These are phyloP conservation scores for Candida gigantensis DNA, from an alignment of 1,139 yeast genomes.

Conservation along the genomic window DNA sequence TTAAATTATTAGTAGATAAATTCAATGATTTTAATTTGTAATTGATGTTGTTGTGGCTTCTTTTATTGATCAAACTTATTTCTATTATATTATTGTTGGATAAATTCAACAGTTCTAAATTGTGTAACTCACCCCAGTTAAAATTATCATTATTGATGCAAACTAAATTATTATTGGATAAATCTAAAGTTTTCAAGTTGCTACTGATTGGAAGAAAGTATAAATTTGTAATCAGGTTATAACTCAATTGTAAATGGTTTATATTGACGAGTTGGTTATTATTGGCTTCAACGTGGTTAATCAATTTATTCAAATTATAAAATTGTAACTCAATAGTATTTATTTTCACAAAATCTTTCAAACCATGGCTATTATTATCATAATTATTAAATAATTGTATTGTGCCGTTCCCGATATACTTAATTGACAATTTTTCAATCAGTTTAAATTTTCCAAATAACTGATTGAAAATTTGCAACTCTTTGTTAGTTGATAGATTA, in stretches of 20 bases:
- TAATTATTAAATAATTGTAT: too few relatives aligned
- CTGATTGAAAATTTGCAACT: slow-evolving; percentile 1
- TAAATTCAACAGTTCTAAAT: slow-evolving; percentile 20
- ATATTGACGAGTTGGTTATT: slow-evolving; percentile 5
- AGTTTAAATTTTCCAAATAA: slow-evolving; percentile 2
- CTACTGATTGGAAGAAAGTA: slow-evolving; percentile 18
- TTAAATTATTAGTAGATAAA: slow-evolving; percentile 24
- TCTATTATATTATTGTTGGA: slow-evolving; percentile 24
- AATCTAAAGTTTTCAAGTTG: slow-evolving; percentile 20
- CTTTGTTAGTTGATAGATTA: slow-evolving; percentile 2
- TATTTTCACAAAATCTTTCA: slow-evolving; percentile 4
- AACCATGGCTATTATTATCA: too few relatives aligned
- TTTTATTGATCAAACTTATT: slow-evolving; percentile 7
- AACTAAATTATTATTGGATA: slow-evolving; percentile 26
- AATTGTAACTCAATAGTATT: slow-evolving; percentile 10
- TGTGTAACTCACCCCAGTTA: slow-evolving; percentile 14
- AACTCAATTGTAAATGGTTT: slow-evolving; percentile 22
- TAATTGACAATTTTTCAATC: slow-evolving; percentile 6
- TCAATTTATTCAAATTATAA: slow-evolving; percentile 9
- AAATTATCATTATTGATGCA: slow-evolving; percentile 14
- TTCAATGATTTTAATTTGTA: slow-evolving; percentile 13
- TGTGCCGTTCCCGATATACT: slow-evolving; percentile 4
- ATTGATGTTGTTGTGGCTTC: background rate
- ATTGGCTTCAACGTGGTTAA: slow-evolving; percentile 13
- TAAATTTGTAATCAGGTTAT: slow-evolving; percentile 20